Evolutionary conservation across 352 stramenopile species (phyloP).

Genomic region (Phytophthora podocarpi): DNA sequence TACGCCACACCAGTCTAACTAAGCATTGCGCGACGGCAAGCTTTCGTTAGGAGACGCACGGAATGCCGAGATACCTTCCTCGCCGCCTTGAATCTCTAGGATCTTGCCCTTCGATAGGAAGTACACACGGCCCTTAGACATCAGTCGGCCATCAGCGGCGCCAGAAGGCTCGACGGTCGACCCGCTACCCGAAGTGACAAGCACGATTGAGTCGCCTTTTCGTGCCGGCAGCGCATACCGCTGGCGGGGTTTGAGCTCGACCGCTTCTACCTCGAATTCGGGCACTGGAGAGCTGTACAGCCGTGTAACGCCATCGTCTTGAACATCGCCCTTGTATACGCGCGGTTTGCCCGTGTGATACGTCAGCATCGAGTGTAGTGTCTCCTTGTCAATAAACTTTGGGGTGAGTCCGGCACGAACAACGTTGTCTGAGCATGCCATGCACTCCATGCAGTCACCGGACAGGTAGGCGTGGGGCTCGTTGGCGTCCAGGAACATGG

Average conservation of each 20-base stretch:
- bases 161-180: slow-evolving; percentile 31
- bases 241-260: slow-evolving; percentile 46
- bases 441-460: slow-evolving; percentile 97
- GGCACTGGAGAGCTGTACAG: slow-evolving; percentile 90
- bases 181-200: slow-evolving; percentile 50
- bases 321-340: slow-evolving; percentile 34
- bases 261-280: slow-evolving; percentile 91
- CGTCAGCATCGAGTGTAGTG: slow-evolving; percentile 97
- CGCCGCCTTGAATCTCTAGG: slow-evolving; percentile 42
- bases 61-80: slow-evolving; percentile 45
- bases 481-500: slow-evolving; percentile 98
- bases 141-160: slow-evolving; percentile 17
- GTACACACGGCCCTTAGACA: slow-evolving; percentile 56
- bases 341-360: slow-evolving; percentile 75
- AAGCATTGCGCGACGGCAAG: slow-evolving; percentile 26
- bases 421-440: slow-evolving; percentile 99
- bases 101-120: slow-evolving; percentile 56
- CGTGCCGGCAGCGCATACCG: slow-evolving; percentile 41
- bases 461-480: slow-evolving; percentile 99
- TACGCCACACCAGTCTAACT: slow-evolving; percentile 12
- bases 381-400: slow-evolving; percentile 99
- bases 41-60: slow-evolving; percentile 64
- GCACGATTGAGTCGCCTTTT: slow-evolving; percentile 57
- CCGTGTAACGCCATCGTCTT: slow-evolving; percentile 56
- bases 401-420: slow-evolving; percentile 98